Conservation (phyloP, 73 alveolate genomes). For the Paramecium sonneborni region DNA sequence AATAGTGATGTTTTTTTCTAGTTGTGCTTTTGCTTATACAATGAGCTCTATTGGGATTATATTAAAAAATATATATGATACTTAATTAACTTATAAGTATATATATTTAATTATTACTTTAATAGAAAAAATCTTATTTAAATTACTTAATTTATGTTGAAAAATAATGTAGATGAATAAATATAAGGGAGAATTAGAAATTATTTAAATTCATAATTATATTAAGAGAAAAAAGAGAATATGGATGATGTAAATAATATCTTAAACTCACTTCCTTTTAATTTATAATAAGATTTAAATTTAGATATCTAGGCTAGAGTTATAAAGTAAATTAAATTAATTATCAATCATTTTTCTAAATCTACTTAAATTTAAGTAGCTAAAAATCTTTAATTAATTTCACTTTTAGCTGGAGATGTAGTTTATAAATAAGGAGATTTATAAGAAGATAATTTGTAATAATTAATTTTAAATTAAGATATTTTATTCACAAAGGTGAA, state of each 20-base stretch:
- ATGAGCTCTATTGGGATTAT: slow-evolving; percentile 29
- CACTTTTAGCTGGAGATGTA: neutral
- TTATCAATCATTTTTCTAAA: slow-evolving; percentile 35
- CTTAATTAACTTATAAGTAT: neutral
- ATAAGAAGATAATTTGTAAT: neutral
- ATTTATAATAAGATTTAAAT: neutral
- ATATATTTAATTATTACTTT: neutral
- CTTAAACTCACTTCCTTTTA: neutral
- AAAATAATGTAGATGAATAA: neutral
- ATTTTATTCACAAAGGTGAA: slow-evolving; percentile 7
- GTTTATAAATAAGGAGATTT: slow-evolving; percentile 1
- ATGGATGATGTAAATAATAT: neutral
- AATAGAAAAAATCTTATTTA: neutral
- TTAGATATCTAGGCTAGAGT: neutral
- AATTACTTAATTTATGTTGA: neutral
- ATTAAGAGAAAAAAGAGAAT: neutral
- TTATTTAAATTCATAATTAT: neutral
- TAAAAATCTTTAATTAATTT: neutral
- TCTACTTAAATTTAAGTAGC: neutral
- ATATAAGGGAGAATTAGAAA: neutral
- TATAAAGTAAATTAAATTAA: neutral
- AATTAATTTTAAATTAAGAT: neutral
- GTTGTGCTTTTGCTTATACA: neutral
- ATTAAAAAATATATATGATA: neutral
- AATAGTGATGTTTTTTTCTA: neutral